Conservation (phyloP, 208 protist species). For the Leishmania guyanensis region DNA sequence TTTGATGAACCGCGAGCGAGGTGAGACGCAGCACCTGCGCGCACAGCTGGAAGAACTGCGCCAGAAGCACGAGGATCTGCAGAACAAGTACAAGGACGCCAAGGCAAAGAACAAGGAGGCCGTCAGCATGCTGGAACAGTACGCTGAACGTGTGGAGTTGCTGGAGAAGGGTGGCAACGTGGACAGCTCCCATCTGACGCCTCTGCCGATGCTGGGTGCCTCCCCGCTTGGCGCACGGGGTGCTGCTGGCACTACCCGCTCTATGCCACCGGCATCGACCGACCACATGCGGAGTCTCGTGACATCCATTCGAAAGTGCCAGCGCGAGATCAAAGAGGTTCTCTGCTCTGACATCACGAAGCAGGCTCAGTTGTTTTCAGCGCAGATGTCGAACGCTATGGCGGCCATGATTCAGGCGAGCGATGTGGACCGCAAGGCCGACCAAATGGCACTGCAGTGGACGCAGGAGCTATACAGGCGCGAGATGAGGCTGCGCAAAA, state of each 20-base stretch:
- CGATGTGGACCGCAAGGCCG: constrained; percentile 64
- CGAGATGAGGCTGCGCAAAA: constrained; percentile 91
- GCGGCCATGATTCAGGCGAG: constrained; percentile 75
- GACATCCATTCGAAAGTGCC: constrained; percentile 52
- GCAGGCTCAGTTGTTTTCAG: constrained; percentile 65
- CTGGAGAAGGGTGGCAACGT: constrained; percentile 49
- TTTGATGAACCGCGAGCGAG: constrained; percentile 70
- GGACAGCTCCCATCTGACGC: constrained; percentile 12
- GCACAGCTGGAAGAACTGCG: constrained; percentile 79
- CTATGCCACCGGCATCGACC: constrained; percentile 29
- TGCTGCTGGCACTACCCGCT: not conserved
- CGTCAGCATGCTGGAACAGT: constrained; percentile 62
- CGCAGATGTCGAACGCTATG: constrained; percentile 74
- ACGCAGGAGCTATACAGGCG: constrained; percentile 92
- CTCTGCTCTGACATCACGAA: constrained; percentile 63
- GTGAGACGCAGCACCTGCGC: constrained; percentile 59
- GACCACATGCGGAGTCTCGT: constrained; percentile 67
- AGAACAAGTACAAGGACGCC: constrained; percentile 93
- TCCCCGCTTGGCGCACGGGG: constrained; percentile 12
- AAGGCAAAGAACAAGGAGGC: constrained; percentile 90
- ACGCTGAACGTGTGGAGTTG: constrained; percentile 62
- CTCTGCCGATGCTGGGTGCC: constrained; percentile 32
- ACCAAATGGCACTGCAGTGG: constrained; percentile 83
- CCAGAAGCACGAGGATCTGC: constrained; percentile 81
- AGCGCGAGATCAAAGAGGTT: constrained; percentile 77